Evolutionary conservation across 208 protist genomes (phyloP).

Genomic region (Trypanosoma brucei): DNA sequence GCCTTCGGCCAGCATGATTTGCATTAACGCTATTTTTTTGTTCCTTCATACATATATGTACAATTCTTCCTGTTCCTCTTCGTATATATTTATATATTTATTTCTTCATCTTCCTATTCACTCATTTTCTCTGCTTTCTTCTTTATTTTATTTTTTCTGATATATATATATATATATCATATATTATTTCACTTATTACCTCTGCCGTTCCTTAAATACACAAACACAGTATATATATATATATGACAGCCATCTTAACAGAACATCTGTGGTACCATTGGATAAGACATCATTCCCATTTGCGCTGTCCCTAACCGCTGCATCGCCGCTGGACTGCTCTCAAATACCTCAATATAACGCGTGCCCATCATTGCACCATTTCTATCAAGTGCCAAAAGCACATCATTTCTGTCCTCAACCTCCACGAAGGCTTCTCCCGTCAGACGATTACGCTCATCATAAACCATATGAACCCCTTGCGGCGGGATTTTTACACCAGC

Average conservation of each 20-base stretch:
- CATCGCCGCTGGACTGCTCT: conserved; percentile 25
- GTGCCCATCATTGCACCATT: conserved; percentile 28
- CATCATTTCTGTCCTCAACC: conserved; percentile 25
- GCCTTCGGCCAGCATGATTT: neutral
- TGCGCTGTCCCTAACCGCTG: conserved; percentile 19
- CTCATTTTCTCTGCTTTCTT: too few species aligned
- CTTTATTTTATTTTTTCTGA: too few species aligned
- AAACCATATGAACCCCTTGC: conserved; percentile 48
- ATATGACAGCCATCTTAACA: neutral
- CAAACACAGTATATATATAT: too few species aligned
- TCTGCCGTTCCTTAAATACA: too few species aligned
- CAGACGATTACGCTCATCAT: conserved; percentile 27
- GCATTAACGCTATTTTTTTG: too few species aligned
- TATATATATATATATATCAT: too few species aligned
- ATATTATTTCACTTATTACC: too few species aligned
- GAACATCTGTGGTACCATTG: conserved; percentile 15
- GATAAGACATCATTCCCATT: conserved; percentile 24
- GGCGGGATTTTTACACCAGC: conserved; percentile 24
- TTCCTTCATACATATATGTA: neutral
- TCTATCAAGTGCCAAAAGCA: conserved; percentile 21
- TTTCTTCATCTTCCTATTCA: too few species aligned
- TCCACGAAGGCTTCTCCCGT: conserved; percentile 55
- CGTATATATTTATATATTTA: neutral
- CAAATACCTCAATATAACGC: conserved; percentile 49
- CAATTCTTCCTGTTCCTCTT: neutral